A percentile compares a stretch with the other conserved stretches of the same genome.
These are phyloP conservation scores for Talaromyces sp. DNA, from an alignment of 2,329 filamentous ascomycete genomes.

Conservation along the genomic window DNA sequence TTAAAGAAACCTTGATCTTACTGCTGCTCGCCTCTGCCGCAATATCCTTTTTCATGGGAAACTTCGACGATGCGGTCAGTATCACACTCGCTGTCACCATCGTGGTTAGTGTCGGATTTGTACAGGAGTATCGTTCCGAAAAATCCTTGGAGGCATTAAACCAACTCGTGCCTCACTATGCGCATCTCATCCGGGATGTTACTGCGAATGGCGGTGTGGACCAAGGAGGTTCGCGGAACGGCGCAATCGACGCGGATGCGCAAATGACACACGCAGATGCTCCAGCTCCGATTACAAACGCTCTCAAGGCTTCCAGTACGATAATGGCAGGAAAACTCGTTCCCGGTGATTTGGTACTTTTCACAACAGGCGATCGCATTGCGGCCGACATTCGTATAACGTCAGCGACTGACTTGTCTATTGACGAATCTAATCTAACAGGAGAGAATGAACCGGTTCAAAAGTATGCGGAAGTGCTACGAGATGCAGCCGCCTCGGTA, in stretches of 20 bases:
- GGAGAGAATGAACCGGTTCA: conserved; percentile 92
- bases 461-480: conserved; percentile 65
- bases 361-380: conserved; percentile 93
- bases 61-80: conserved; percentile 90
- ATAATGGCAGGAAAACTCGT: conserved; percentile 85
- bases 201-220: conserved; percentile 25
- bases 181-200: conserved; percentile 76
- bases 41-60: conserved; percentile 85
- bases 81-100: conserved; percentile 96
- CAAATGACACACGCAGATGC: conserved; percentile 45
- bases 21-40: conserved; percentile 85
- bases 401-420: conserved; percentile 80
- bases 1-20: conserved; percentile 90
- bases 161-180: conserved; percentile 89
- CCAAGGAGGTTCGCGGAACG: conserved; percentile 23
- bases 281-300: conserved; percentile 57
- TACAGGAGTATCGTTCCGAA: conserved; percentile 96
- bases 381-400: conserved; percentile 95
- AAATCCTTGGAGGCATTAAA: conserved; percentile 95
- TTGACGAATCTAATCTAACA: conserved; percentile 94
- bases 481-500: conserved; percentile 22
- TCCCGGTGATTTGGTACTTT: conserved; percentile 86
- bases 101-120: conserved; percentile 90
- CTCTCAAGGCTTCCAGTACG: conserved; percentile 73
- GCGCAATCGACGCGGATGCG: conserved; percentile 45